Conservation (phyloP, 148 eudicot genomes). For the Heliosperma pusillum region DNA sequence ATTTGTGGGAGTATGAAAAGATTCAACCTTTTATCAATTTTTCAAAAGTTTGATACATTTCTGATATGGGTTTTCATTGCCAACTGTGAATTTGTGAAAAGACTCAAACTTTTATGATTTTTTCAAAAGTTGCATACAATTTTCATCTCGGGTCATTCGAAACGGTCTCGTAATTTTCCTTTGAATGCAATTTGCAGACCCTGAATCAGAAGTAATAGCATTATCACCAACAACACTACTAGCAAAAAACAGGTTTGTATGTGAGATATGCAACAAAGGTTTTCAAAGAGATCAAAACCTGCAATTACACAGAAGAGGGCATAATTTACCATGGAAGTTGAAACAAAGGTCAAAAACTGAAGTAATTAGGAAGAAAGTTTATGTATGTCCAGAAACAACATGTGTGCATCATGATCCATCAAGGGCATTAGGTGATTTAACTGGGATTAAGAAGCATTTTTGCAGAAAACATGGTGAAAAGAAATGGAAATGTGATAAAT, state of each 20-base stretch:
- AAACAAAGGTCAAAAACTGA: conserved; percentile 77
- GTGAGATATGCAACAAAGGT: conserved; percentile 90
- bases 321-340: conserved; percentile 93
- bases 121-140: neutral
- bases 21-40: neutral
- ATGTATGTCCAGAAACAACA: conserved; percentile 72
- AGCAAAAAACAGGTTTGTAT: conserved; percentile 80
- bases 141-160: too few relatives aligned
- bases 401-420: conserved; percentile 90
- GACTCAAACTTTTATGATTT: neutral
- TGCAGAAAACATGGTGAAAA: conserved; percentile 91
- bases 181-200: conserved; percentile 43
- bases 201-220: conserved; percentile 88
- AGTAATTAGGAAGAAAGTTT: conserved; percentile 62
- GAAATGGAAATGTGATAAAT: conserved; percentile 93
- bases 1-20: too few relatives aligned
- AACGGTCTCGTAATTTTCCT: neutral
- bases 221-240: conserved; percentile 71
- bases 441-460: conserved; percentile 90
- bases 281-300: conserved; percentile 92
- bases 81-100: neutral
- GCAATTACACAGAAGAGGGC: conserved; percentile 91
- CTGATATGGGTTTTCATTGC: neutral
- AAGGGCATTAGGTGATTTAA: conserved; percentile 87
- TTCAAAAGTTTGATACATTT: neutral